phyloP scores from a whole-genome alignment of 768 basidiomycete species.

The Macrolepiota albuminosa region DNA sequence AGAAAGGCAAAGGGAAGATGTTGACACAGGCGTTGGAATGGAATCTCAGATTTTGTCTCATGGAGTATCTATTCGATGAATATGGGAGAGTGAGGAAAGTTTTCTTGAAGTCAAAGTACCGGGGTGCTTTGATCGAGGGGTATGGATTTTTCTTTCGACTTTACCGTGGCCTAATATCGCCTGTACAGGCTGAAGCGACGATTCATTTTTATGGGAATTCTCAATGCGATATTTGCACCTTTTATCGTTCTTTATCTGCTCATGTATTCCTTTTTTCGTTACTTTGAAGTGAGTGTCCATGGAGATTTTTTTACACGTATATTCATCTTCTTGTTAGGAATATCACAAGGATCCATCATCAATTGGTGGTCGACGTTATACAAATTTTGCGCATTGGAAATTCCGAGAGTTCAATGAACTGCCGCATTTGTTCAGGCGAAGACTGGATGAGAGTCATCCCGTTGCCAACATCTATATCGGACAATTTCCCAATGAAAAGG shows the following conservation, averaged over 20 bases:
- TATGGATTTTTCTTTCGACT: slow-evolving; percentile 23
- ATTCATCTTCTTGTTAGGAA: slow-evolving; percentile 53
- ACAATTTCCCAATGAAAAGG: slow-evolving; percentile 95
- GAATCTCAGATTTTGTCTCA: slow-evolving; percentile 94
- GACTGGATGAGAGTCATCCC: slow-evolving; percentile 86
- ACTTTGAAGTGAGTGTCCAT: slow-evolving; percentile 78
- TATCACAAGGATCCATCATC: slow-evolving; percentile 98
- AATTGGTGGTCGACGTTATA: slow-evolving; percentile 89
- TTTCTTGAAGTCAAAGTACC: slow-evolving; percentile 84
- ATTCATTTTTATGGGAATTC: slow-evolving; percentile 94
- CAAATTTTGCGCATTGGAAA: slow-evolving; percentile 95
- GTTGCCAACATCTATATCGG: slow-evolving; percentile 93
- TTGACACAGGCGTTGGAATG: slow-evolving; percentile 92
- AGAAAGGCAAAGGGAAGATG: slow-evolving; percentile 67
- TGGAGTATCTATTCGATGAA: slow-evolving; percentile 93
- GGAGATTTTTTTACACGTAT: slow-evolving; percentile 8
- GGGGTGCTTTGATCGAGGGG: slow-evolving; percentile 78
- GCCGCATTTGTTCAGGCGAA: slow-evolving; percentile 83
- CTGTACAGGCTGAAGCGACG: slow-evolving; percentile 65
- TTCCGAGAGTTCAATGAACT: slow-evolving; percentile 99
- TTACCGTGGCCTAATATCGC: background rate
- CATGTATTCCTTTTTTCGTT: slow-evolving; percentile 99
- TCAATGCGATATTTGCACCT: slow-evolving; percentile 94
- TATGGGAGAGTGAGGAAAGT: slow-evolving; percentile 87
- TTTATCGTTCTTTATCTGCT: slow-evolving; percentile 95